A percentile compares a stretch with the other conserved stretches of the same genome.
Evolutionary conservation across 148 eudicot species (phyloP).

Genomic region (Chenopodium quinoa): DNA sequence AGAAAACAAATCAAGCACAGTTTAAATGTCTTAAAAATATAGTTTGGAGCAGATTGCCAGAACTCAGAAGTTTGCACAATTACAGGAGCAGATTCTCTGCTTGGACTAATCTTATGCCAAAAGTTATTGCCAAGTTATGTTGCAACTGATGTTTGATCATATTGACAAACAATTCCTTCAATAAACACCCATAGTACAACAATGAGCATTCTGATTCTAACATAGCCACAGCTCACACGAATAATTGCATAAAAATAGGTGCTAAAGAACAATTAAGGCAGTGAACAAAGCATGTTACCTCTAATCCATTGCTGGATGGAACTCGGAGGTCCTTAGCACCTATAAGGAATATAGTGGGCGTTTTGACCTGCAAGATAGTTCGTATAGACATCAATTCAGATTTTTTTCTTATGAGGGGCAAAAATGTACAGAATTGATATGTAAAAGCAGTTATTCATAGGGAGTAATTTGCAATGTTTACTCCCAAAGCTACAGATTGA

Average conservation of each 20-base stretch:
- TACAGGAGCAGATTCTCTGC: background rate
- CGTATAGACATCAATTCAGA: background rate
- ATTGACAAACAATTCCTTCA: too few species aligned
- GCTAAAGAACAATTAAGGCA: background rate
- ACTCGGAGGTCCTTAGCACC: slow-evolving; percentile 93
- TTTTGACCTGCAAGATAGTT: slow-evolving; percentile 65
- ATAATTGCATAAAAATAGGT: background rate
- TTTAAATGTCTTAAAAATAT: background rate
- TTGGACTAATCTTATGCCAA: background rate
- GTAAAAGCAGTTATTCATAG: background rate
- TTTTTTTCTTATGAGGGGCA: background rate
- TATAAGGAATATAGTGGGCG: slow-evolving; percentile 77
- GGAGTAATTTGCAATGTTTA: background rate
- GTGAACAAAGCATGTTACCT: slow-evolving; percentile 44
- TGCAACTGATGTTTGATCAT: background rate
- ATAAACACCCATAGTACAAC: too few species aligned
- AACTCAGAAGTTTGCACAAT: background rate
- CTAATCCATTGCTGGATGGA: slow-evolving; percentile 74
- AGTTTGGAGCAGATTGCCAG: background rate
- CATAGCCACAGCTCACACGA: too few species aligned
- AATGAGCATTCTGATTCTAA: background rate
- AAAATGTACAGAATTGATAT: background rate
- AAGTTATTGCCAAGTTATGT: background rate
- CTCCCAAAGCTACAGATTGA: background rate
- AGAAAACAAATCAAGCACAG: background rate